Conservation (phyloP, 75 land plant genomes). For the Picea glauca region DNA sequence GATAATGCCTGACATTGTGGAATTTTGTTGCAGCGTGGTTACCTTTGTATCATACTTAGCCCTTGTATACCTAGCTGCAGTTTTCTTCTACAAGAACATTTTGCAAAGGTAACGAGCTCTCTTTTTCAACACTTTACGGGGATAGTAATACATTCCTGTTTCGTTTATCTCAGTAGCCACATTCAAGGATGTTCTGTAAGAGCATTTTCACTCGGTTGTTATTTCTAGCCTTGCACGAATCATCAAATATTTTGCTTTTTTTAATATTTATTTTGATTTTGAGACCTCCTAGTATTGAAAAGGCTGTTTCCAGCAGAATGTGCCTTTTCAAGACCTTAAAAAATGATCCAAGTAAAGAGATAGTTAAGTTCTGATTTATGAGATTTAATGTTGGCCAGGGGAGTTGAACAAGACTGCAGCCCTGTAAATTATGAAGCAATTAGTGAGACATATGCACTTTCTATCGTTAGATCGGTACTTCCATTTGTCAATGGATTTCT, state of each 20-base stretch:
- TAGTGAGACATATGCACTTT: slow-evolving; percentile 73
- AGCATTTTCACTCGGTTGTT: background rate
- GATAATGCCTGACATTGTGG: background rate
- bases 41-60: too few relatives aligned
- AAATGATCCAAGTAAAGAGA: background rate
- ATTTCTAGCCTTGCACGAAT: background rate
- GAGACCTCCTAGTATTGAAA: background rate
- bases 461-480: slow-evolving; percentile 49
- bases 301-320: background rate
- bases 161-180: too few relatives aligned
- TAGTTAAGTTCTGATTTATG: background rate
- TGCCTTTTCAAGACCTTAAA: background rate
- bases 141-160: too few relatives aligned
- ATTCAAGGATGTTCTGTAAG: too few relatives aligned
- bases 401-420: slow-evolving; percentile 9
- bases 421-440: slow-evolving; percentile 18
- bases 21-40: too few relatives aligned
- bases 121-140: too few relatives aligned
- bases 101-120: too few relatives aligned
- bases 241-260: background rate
- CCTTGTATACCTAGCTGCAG: too few relatives aligned
- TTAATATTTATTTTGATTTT: too few relatives aligned
- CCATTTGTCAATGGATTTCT: slow-evolving; percentile 74
- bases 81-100: too few relatives aligned
- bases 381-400: slow-evolving; percentile 3